Base-by-base conservation (phyloP, 78 protist genomes). In the Chrysochromulina parva region DNA sequence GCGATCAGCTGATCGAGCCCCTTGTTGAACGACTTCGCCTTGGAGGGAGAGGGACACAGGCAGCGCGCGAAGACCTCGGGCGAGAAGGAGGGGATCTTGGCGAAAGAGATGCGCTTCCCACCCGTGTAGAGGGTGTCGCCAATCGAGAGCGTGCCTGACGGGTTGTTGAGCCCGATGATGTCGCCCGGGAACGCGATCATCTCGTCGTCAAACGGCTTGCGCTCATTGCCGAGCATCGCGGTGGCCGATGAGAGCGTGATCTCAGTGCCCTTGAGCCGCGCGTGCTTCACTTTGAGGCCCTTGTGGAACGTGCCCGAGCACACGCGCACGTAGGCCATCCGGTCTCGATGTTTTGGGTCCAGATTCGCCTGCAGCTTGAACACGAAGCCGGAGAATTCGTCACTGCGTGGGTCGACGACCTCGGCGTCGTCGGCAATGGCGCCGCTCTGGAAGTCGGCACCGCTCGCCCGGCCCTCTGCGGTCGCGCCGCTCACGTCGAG, bases 341-440 rank as follows among this genome's bases (percentile, higher is more conserved):
- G 69, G 62, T 89, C 92, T 22, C 92, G 92, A 78, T 89, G 92
- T 28, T 26, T 57, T 28, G 92, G 92, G 78, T 89, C 92, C 76
- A 69, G 24, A 62, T 89, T 89, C 22, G 92, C 92, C 92, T 88
- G 92, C n/a, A 89, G 86, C 88, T 89, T 89, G 88, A 89, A 89
- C 57, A 89, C 92, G 26, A 89, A 89, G 71, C 92, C 92, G 66
- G 85, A 53, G 88, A 89, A 89, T 28, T 89, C 92, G 20, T 17
- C 47, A 22, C 13, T 14, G 28, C 19, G 54, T 11, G 85, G 91
- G 5, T 59, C 28, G 17, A 69, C 71, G 19, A 9, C 3, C 54
- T 26, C 65, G 26, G 60, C 48, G 48, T 65, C 71, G 28, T 65
- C 69, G 9, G 10, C 16, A 22, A 62, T 62, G 26, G 69, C 16